Evolutionary conservation across 108 stramenopile species (phyloP).

Genomic region (Cyclotella distinguenda): DNA sequence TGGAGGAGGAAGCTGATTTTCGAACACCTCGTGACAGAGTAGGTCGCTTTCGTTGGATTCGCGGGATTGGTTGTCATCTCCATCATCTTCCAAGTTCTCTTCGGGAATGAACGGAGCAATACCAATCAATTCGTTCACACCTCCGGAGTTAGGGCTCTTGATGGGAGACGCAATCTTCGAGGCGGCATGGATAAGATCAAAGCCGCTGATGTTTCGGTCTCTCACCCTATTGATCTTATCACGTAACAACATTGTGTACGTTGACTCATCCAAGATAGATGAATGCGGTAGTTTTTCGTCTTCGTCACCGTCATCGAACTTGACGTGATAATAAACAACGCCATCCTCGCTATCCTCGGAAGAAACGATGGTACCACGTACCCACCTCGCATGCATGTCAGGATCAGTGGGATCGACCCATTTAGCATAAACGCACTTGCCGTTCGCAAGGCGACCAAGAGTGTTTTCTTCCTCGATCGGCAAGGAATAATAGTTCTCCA

Average conservation of each 20-base stretch:
- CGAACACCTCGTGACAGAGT: conserved; percentile 33
- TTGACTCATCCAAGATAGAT: conserved; percentile 24
- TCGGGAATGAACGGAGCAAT: conserved; percentile 1
- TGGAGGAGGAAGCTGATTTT: not conserved
- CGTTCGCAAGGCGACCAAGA: conserved; percentile 13
- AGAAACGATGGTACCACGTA: conserved; percentile 19
- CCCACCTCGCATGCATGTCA: conserved; percentile 36
- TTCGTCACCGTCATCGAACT: conserved; percentile 45
- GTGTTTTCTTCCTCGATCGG: conserved; percentile 2
- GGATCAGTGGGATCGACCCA: conserved; percentile 47
- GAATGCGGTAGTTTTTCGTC: conserved; percentile 26
- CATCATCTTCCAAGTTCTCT: not conserved
- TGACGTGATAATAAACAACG: conserved; percentile 24
- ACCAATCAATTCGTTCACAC: conserved; percentile 3
- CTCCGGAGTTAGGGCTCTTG: not conserved
- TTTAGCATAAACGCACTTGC: conserved; percentile 34
- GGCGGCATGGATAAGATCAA: conserved; percentile 22
- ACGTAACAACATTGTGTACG: conserved; percentile 14
- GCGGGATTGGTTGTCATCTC: not conserved
- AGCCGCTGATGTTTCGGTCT: conserved; percentile 12
- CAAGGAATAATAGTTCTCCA: conserved; percentile 36
- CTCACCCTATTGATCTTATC: conserved; percentile 32
- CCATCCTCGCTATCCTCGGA: conserved; percentile 2
- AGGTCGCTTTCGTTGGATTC: conserved; percentile 12
- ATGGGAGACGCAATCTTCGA: conserved; percentile 24